phyloP scores from a whole-genome alignment of 805 yeast species.

The Metschnikowia bowlesiae region DNA sequence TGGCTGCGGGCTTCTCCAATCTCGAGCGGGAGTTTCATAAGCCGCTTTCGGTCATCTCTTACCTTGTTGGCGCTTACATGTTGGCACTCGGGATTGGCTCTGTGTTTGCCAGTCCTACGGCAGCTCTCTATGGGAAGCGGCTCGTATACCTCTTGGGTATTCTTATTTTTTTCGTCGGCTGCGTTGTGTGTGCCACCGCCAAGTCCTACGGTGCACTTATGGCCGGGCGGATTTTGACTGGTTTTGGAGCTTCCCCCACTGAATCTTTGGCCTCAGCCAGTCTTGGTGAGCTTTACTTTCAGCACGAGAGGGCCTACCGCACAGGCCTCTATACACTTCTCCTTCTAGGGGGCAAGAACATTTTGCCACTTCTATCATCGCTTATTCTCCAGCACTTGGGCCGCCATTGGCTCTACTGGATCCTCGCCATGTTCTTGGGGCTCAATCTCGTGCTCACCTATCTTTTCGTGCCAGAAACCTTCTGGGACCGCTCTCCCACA shows the following conservation, averaged over 20 bases:
- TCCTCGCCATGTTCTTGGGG: conserved; percentile 50
- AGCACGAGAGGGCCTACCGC: conserved; percentile 59
- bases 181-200: conserved; percentile 53
- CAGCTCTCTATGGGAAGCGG: conserved; percentile 56
- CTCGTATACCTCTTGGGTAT: conserved; percentile 48
- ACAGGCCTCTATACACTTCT: conserved; percentile 55
- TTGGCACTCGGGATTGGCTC: conserved; percentile 57
- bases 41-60: conserved; percentile 41
- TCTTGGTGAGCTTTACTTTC: conserved; percentile 56
- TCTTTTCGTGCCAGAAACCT: conserved; percentile 61
- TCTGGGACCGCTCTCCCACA: conserved; percentile 54
- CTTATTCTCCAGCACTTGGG: conserved; percentile 45
- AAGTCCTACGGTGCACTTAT: conserved; percentile 45
- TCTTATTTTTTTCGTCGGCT: conserved; percentile 45
- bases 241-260: conserved; percentile 58
- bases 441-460: conserved; percentile 40
- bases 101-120: conserved; percentile 53
- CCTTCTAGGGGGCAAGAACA: conserved; percentile 57
- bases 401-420: conserved; percentile 63
- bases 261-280: conserved; percentile 59
- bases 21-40: conserved; percentile 42
- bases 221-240: conserved; percentile 55
- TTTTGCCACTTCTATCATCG: conserved; percentile 53
- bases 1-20: conserved; percentile 51
- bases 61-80: conserved; percentile 57